These are phyloP conservation scores for Xylaria hypoxylon DNA, from an alignment of 2,329 filamentous ascomycete species.

Conservation along the genomic window DNA sequence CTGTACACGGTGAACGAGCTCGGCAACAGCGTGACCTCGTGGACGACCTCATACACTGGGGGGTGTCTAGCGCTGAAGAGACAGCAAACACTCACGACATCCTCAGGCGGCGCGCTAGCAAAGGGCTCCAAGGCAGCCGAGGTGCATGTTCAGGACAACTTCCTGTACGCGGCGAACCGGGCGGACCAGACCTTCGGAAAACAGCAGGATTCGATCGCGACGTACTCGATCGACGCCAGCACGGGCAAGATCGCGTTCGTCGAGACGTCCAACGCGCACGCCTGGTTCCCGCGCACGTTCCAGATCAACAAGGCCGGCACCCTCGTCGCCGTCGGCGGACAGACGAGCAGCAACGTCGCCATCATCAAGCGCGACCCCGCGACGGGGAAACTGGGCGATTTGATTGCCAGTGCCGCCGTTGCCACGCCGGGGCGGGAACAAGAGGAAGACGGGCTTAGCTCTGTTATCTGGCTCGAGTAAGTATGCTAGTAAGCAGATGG, in stretches of 20 bases:
- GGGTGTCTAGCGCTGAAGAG: slow-evolving; percentile 60
- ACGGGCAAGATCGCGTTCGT: slow-evolving; percentile 64
- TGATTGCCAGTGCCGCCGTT: slow-evolving; percentile 57
- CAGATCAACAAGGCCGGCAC: slow-evolving; percentile 69
- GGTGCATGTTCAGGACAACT: slow-evolving; percentile 64
- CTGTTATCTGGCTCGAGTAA: slow-evolving; percentile 62
- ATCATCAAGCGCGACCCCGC: slow-evolving; percentile 66
- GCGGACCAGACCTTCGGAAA: slow-evolving; percentile 68
- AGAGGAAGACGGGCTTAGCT: slow-evolving; percentile 61
- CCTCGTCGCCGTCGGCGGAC: slow-evolving; percentile 72
- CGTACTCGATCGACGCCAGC: slow-evolving; percentile 59
- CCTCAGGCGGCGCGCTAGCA: slow-evolving; percentile 57
- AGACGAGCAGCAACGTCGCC: slow-evolving; percentile 68
- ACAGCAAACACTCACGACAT: slow-evolving; percentile 61
- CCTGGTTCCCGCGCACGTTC: slow-evolving; percentile 72
- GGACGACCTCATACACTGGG: slow-evolving; percentile 59
- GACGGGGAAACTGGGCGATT: slow-evolving; percentile 66
- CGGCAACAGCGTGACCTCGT: slow-evolving; percentile 62
- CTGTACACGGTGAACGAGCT: slow-evolving; percentile 62
- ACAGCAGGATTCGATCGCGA: slow-evolving; percentile 66
- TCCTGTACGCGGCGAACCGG: slow-evolving; percentile 71
- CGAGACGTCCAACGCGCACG: slow-evolving; percentile 67
- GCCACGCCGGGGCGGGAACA: slow-evolving; percentile 55
- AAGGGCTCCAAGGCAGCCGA: slow-evolving; percentile 65
- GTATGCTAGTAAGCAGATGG: neutral